phyloP scores from a whole-genome alignment of 1,139 yeast species.

The Debaryomycetaceae sp. region DNA sequence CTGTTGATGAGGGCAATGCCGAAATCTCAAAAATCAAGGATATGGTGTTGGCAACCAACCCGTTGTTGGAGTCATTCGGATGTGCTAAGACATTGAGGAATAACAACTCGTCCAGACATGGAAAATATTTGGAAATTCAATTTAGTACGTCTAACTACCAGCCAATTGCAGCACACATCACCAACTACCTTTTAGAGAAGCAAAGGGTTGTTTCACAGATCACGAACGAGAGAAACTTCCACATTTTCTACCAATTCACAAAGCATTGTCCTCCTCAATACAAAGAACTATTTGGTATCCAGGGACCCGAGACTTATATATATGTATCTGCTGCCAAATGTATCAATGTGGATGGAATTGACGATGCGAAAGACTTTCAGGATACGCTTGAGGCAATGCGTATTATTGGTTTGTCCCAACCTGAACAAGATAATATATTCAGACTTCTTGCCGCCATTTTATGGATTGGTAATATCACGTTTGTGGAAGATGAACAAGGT shows the following conservation, averaged over 20 bases:
- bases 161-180: conserved; percentile 94
- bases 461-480: conserved; percentile 93
- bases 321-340: conserved; percentile 89
- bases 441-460: conserved; percentile 78
- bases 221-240: conserved; percentile 90
- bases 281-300: conserved; percentile 82
- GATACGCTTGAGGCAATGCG: conserved; percentile 87
- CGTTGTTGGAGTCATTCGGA: conserved; percentile 93
- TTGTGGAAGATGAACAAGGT: conserved; percentile 83
- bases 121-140: conserved; percentile 89
- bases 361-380: conserved; percentile 72
- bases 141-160: conserved; percentile 72
- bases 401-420: conserved; percentile 74
- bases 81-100: conserved; percentile 97
- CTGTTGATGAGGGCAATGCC: conserved; percentile 29
- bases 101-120: conserved; percentile 96
- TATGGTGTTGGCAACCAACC: conserved; percentile 97
- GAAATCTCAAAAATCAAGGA: conserved; percentile 84
- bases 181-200: conserved; percentile 90
- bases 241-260: conserved; percentile 93
- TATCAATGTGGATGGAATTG: conserved; percentile 80
- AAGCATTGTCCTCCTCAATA: conserved; percentile 86
- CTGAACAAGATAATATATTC: conserved; percentile 89
- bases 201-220: conserved; percentile 95
- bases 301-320: conserved; percentile 86